Evolutionary conservation across 805 yeast genomes (phyloP), one percentile per base, ranked within the genome.

Genomic region (Myxozyma vanderwaltii): DNA sequence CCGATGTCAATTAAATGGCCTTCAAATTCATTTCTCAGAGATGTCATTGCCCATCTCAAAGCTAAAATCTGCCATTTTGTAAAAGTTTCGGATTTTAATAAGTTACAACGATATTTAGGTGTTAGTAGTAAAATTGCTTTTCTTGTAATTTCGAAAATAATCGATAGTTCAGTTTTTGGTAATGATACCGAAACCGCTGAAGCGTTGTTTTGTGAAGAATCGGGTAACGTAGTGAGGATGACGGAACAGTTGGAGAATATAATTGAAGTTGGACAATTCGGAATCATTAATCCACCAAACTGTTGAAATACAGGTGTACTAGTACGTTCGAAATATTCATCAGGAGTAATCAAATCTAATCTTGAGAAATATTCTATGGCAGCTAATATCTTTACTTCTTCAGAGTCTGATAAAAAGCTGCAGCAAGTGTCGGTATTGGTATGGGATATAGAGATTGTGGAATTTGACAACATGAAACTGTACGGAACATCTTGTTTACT

Each of bases 231-330:
- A 4, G 39, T 31, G 33, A 33, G 38, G 17, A 27, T 27, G 36
- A 50, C 35, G 39, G 54, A 39, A 29, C 54, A 50, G 38, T 50
- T 50, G n/a, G 45, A 21, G 54, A 50, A 50, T 4, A 46, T 26
- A 27, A 39, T 6, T 4, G 27, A 3, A 6, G 45, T 38, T 4
- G 54, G 46, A 21, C 46, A 38, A 19, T 50, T 31, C 7, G 54
- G 54, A 7, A 50, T 27, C 36, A 27, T 27, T 19, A 50, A 19
- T 10, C 54, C 54, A 5, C 54, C 54, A 27, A 39, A 50, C 23
- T 50, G 54, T n/a, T 39, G 45, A 27, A 50, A 50, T 4, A 27
- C 54, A 21, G 21, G 17, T 15, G n/a, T 15, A 1, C 29, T 24
- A 24, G n/a, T 10, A 8, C 21, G 15, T 21, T 3, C 36, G 23